Conservation (phyloP, 345 rosid genomes). For the Turnera subulata region DNA sequence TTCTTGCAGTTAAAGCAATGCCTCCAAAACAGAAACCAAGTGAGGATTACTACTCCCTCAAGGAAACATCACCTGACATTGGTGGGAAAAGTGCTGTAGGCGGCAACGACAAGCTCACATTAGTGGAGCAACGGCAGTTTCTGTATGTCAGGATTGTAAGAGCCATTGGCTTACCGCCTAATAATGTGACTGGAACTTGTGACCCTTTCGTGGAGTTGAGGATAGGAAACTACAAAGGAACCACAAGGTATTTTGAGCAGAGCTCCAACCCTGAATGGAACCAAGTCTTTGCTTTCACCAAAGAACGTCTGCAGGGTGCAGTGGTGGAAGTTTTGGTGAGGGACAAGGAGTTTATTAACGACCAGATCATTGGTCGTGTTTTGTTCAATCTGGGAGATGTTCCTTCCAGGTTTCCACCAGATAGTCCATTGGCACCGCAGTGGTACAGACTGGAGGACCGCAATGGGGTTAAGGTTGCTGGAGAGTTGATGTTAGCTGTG, state of each 20-base stretch:
- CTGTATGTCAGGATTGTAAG: conserved; percentile 35
- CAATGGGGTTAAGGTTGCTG: conserved; percentile 27
- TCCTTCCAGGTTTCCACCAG: conserved; percentile 33
- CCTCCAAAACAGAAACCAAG: conserved; percentile 15
- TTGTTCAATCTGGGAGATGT: conserved; percentile 26
- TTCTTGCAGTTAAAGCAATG: conserved; percentile 1
- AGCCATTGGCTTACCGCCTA: conserved; percentile 31
- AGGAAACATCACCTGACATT: conserved; percentile 43
- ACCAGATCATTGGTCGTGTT: conserved; percentile 32
- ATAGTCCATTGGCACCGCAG: conserved; percentile 44
- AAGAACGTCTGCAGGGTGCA: conserved; percentile 37
- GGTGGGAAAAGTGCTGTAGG: conserved; percentile 36
- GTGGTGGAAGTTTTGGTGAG: conserved; percentile 29
- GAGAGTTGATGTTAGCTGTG: conserved; percentile 41
- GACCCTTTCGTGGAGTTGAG: conserved; percentile 27
- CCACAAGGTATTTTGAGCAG: conserved; percentile 22
- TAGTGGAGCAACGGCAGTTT: conserved; percentile 41
- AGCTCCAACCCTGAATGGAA: conserved; percentile 34
- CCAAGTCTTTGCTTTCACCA: conserved; percentile 45
- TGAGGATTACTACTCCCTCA: conserved; percentile 39
- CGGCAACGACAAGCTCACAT: conserved; percentile 34
- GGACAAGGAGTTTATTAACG: conserved; percentile 19
- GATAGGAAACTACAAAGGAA: conserved; percentile 34
- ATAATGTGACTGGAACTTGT: conserved; percentile 9
- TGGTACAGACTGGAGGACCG: conserved; percentile 37